Base-by-base conservation (phyloP, 1,284 basidiomycete genomes). In the Microbotryum scabiosae region DNA sequence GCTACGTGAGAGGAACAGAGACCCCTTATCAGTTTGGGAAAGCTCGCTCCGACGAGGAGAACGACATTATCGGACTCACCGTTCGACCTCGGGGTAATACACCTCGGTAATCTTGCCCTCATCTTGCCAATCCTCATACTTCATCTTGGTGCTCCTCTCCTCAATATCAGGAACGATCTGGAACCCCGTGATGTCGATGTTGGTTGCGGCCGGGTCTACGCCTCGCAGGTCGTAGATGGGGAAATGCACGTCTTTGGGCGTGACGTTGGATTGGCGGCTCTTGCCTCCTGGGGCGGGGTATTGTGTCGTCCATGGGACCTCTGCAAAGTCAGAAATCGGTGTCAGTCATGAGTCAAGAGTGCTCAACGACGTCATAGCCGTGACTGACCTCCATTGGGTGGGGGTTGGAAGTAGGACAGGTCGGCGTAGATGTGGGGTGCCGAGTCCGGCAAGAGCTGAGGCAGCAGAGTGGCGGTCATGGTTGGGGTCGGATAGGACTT, bases 41-140 rank as follows among this genome's bases (percentile, higher is more conserved):
- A 18, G 16, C 5, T 46, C 23, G 20, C 7, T 36, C 4, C 4
- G 41, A 41, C 30, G n/a, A 44, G 26, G 20, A 26, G n/a, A 12
- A 25, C 20, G 6, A 23, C 18, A 7, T 14, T 6, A 16, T 16
- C n/a, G 20, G 23, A 23, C 50, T 25, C 4, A 61, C 70, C 80
- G 79, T 43, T 78, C 76, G 63, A 80, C 81, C 74, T 86, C 84
- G 0, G 79, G 78, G 65, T 85, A 84, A 69, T 85, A 85, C 58
- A 80, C 80, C 53, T 68, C 70, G 65, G 78, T 69, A 56, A 85
- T 78, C 32, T 77, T 79, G 6, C 75, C 78, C 55, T 83, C 80
- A 63, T 79, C 75, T 30, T 70, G 65, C 69, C 80, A 80, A 18
- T 77, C 74, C 64, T 76, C 78, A 73, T 79, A 78, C 12, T 67